A percentile compares a stretch with the other conserved stretches of the same genome.
phyloP scores from a whole-genome alignment of 139 green algal species.

The Trebouxia sp. region DNA sequence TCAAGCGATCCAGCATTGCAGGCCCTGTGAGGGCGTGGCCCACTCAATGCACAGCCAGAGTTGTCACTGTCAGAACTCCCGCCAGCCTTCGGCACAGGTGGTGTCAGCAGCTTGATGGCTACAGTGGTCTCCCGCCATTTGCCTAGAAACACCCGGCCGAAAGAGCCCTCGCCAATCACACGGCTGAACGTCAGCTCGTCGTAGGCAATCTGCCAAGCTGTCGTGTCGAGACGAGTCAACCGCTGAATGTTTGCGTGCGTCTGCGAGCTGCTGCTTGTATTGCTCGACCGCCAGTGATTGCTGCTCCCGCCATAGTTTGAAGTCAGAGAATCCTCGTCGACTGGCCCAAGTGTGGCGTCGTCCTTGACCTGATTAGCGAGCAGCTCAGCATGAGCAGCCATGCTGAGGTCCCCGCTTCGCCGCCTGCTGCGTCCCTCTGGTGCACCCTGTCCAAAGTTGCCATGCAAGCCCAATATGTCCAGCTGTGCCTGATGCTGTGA shows the following conservation, averaged over 20 bases:
- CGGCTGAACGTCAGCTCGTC: conserved; percentile 32
- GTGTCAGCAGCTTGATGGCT: conserved; percentile 39
- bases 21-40: neutral
- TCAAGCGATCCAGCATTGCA: conserved; percentile 3
- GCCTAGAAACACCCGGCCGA: conserved; percentile 39
- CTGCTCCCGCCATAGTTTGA: neutral
- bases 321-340: neutral
- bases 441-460: neutral
- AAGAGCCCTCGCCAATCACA: conserved; percentile 35
- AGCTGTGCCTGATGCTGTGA: neutral
- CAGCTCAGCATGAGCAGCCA: neutral
- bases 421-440: neutral
- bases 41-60: neutral
- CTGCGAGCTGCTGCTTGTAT: conserved; percentile 11
- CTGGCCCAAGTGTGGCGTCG: neutral
- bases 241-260: conserved; percentile 1
- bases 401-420: neutral
- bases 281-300: neutral
- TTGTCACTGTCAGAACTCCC: neutral
- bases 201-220: conserved; percentile 18
- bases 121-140: conserved; percentile 43
- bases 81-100: neutral
- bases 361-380: neutral
- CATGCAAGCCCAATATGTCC: neutral
- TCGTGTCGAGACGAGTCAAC: conserved; percentile 7